phyloP scores from a whole-genome alignment of 345 rosid species.

The Nasturtium officinale region DNA sequence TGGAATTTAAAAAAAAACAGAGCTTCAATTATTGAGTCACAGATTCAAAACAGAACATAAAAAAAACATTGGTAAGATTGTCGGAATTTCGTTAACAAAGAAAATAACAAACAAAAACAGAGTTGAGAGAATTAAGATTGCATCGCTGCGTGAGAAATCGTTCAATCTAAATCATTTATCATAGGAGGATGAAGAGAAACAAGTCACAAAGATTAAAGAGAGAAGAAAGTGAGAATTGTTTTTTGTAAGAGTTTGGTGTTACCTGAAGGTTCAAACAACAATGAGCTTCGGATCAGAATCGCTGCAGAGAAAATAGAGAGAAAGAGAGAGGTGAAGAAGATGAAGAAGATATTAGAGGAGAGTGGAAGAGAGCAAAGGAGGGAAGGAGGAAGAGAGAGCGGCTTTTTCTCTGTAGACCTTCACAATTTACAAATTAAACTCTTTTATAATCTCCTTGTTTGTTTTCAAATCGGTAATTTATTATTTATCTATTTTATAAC shows the following conservation, averaged over 20 bases:
- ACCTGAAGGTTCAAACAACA: conserved; percentile 29
- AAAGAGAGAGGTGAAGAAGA: neutral
- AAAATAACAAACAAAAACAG: neutral
- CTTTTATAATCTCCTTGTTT: neutral
- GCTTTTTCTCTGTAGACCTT: conserved; percentile 18
- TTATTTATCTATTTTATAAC: neutral
- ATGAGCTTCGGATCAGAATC: conserved; percentile 20
- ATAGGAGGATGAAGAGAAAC: neutral
- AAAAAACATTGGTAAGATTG: conserved; percentile 12
- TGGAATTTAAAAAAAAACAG: neutral
- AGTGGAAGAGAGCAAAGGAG: conserved; percentile 31
- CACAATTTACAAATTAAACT: conserved; percentile 8
- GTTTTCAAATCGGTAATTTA: neutral
- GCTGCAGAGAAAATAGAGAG: neutral
- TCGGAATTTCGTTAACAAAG: conserved; percentile 1
- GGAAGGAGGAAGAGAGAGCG: conserved; percentile 26
- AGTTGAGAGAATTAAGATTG: conserved; percentile 4
- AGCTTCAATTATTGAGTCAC: conserved; percentile 12
- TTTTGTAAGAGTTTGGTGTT: conserved; percentile 12
- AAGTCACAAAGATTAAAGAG: neutral
- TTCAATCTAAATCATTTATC: neutral
- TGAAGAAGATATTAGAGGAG: conserved; percentile 27
- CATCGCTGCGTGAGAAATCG: neutral
- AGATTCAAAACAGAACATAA: neutral
- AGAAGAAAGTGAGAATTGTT: conserved; percentile 12